Evolutionary conservation across 2,329 filamentous ascomycete species (phyloP).

Genomic region (Periconia sp.): DNA sequence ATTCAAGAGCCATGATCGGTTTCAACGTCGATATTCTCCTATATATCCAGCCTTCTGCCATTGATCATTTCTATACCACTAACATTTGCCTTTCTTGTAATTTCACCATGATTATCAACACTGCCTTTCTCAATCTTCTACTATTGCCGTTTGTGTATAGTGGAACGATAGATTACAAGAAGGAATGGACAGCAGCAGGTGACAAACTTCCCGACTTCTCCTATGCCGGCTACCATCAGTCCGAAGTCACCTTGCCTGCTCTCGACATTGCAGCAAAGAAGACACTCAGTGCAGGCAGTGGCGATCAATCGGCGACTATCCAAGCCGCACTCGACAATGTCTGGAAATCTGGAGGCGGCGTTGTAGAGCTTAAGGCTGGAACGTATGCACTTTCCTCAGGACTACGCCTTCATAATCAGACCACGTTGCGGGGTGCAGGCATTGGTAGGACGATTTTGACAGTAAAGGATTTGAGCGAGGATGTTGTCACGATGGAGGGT

Average conservation of each 20-base stretch:
- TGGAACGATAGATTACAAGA: conserved; percentile 10
- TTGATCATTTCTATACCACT: no score
- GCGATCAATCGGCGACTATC: conserved; percentile 5
- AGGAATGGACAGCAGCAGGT: conserved; percentile 8
- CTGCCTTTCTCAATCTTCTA: no score
- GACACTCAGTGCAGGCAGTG: conserved; percentile 7
- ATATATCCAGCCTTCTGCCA: no score
- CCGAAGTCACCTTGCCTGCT: conserved; percentile 3
- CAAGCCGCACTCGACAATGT: conserved; percentile 13
- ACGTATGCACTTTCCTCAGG: conserved; percentile 10
- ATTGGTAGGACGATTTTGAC: conserved; percentile 10
- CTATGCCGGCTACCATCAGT: conserved; percentile 11
- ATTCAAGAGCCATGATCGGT: no score
- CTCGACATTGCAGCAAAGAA: conserved; percentile 4
- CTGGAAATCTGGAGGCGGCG: conserved; percentile 6
- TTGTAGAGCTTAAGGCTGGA: conserved; percentile 8
- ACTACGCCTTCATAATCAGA: conserved; percentile 8
- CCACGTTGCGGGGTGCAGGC: conserved; percentile 6
- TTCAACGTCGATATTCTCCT: no score
- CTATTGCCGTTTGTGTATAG: no score
- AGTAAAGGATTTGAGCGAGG: conserved; percentile 4
- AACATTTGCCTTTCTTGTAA: no score
- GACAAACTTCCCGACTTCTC: conserved; percentile 14
- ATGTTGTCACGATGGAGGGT: conserved; percentile 7
- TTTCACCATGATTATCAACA: no score